Evolutionary conservation across 768 basidiomycete species (phyloP).

Genomic region (Suillus subalutaceus): DNA sequence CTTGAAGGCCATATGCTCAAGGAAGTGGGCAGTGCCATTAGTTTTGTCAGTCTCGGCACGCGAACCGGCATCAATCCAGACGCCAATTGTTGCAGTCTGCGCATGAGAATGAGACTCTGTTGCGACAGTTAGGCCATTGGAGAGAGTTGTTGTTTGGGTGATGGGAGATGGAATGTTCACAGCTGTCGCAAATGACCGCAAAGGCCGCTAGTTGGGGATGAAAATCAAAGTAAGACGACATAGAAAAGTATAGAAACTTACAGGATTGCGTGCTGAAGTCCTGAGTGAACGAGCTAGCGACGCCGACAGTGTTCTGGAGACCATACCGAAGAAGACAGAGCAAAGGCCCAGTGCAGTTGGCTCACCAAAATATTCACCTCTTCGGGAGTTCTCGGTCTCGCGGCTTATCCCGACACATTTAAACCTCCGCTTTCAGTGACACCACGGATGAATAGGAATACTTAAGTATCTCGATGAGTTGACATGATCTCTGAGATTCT

Average conservation of each 20-base stretch:
- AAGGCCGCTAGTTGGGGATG: constrained; percentile 41
- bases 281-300: constrained; percentile 47
- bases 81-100: constrained; percentile 97
- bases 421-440: constrained; percentile 24
- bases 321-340: constrained; percentile 41
- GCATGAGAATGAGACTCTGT: constrained; percentile 89
- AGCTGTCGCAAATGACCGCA: constrained; percentile 77
- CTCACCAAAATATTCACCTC: constrained; percentile 21
- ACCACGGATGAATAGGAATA: background rate
- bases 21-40: constrained; percentile 97
- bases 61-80: constrained; percentile 99
- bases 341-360: constrained; percentile 6
- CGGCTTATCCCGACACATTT: constrained; percentile 27
- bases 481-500: background rate
- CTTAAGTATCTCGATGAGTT: background rate
- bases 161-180: constrained; percentile 68
- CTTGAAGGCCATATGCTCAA: constrained; percentile 99
- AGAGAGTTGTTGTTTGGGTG: constrained; percentile 89
- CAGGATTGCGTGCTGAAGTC: constrained; percentile 38
- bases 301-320: constrained; percentile 46
- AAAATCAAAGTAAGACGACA: background rate
- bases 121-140: constrained; percentile 94
- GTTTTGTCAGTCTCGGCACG: constrained; percentile 95
- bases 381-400: constrained; percentile 35
- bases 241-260: constrained; percentile 23